These are phyloP conservation scores for Amylocarpus encephaloides DNA, from an alignment of 2,329 filamentous ascomycete genomes.

Conservation along the genomic window DNA sequence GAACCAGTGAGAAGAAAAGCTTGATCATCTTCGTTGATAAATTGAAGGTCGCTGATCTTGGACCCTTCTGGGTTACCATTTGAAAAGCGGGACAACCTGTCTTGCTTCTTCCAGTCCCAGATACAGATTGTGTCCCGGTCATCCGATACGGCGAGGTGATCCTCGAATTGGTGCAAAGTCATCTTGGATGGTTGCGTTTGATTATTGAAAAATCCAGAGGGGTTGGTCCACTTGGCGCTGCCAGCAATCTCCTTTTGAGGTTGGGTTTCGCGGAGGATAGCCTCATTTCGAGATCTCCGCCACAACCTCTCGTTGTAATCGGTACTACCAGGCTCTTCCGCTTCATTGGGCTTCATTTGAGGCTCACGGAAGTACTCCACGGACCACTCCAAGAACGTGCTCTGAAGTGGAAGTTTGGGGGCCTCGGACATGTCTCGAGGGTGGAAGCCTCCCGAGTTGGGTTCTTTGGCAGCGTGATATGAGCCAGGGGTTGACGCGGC, in stretches of 20 bases:
- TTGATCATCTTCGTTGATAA: conserved; percentile 98
- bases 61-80: conserved; percentile 91
- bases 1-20: conserved; percentile 92
- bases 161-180: conserved; percentile 96
- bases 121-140: conserved; percentile 84
- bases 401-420: conserved; percentile 68
- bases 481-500: conserved; percentile 56
- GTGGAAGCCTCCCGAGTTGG: conserved; percentile 70
- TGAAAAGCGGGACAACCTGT: conserved; percentile 75
- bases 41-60: conserved; percentile 88
- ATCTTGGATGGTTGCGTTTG: conserved; percentile 84
- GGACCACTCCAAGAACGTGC: conserved; percentile 89
- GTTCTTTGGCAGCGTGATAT: conserved; percentile 71
- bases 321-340: conserved; percentile 90
- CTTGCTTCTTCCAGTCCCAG: conserved; percentile 85
- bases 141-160: conserved; percentile 89
- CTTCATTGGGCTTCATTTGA: conserved; percentile 94
- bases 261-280: conserved; percentile 85
- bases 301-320: conserved; percentile 95
- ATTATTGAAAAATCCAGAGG: conserved; percentile 79
- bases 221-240: conserved; percentile 79
- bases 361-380: conserved; percentile 97
- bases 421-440: conserved; percentile 51
- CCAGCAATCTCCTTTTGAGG: conserved; percentile 86
- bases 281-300: conserved; percentile 87